A percentile compares a stretch with the other conserved stretches of the same genome.
phyloP scores from a whole-genome alignment of 75 land plant species.

The Adiantum capillusveneris region DNA sequence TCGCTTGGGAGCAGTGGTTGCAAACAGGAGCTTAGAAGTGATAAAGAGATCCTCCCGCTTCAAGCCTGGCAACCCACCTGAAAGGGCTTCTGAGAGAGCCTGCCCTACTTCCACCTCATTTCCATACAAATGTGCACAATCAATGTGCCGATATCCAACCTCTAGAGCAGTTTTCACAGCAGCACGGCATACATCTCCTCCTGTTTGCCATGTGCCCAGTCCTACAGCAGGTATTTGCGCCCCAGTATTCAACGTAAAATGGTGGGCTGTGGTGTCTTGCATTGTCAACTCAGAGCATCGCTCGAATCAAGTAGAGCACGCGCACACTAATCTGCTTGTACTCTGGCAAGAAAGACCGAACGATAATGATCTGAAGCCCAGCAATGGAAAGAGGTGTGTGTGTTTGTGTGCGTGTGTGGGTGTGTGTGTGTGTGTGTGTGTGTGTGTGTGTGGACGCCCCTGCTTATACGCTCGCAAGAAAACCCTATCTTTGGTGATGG shows the following conservation, averaged over 20 bases:
- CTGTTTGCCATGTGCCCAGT: slow-evolving; percentile 71
- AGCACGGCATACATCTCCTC: slow-evolving; percentile 46
- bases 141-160: slow-evolving; percentile 64
- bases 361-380: too few species aligned
- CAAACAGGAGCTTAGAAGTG: slow-evolving; percentile 63
- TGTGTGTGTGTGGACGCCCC: too few species aligned
- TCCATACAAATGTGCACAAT: slow-evolving; percentile 81
- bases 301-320: too few species aligned
- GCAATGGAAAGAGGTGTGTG: too few species aligned
- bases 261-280: background rate
- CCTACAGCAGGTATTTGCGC: slow-evolving; percentile 71
- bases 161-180: slow-evolving; percentile 55
- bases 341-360: too few species aligned
- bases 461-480: too few species aligned
- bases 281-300: too few species aligned
- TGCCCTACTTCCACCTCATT: slow-evolving; percentile 74
- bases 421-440: too few species aligned
- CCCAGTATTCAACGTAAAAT: slow-evolving; percentile 59
- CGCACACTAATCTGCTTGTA: too few species aligned
- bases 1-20: slow-evolving; percentile 52
- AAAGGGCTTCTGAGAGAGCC: slow-evolving; percentile 48
- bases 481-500: too few species aligned
- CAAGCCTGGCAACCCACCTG: slow-evolving; percentile 33
- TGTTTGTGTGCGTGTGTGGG: too few species aligned
- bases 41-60: slow-evolving; percentile 64